phyloP scores from a whole-genome alignment of 345 rosid species.

The Acer saccharum region DNA sequence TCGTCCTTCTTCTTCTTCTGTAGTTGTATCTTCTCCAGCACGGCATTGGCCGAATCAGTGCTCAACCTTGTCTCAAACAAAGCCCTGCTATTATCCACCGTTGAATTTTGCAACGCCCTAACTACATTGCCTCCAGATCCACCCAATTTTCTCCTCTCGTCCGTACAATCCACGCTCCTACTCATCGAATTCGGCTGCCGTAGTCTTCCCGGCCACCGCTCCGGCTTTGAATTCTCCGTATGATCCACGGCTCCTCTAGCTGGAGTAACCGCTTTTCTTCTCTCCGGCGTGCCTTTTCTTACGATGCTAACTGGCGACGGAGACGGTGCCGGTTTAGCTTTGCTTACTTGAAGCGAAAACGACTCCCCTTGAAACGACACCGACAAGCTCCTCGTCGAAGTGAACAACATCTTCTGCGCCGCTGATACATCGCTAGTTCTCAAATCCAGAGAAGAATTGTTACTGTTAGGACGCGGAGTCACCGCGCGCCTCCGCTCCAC shows the following conservation, averaged over 20 bases:
- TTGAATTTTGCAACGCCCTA: slow-evolving; percentile 57
- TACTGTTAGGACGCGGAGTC: slow-evolving; percentile 46
- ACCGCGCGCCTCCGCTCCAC: slow-evolving; percentile 65
- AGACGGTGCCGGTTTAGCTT: slow-evolving; percentile 58
- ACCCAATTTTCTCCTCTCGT: slow-evolving; percentile 45
- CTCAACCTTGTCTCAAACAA: slow-evolving; percentile 52
- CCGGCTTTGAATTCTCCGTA: slow-evolving; percentile 59
- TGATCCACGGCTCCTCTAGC: slow-evolving; percentile 45
- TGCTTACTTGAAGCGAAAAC: slow-evolving; percentile 69
- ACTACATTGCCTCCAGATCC: slow-evolving; percentile 59
- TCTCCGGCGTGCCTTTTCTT: slow-evolving; percentile 80
- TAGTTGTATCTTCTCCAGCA: slow-evolving; percentile 33
- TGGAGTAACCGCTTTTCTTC: slow-evolving; percentile 46
- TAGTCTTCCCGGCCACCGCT: slow-evolving; percentile 76
- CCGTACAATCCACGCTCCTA: slow-evolving; percentile 65
- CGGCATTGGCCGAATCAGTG: slow-evolving; percentile 50
- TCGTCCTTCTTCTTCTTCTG: slow-evolving; percentile 17
- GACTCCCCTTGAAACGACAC: slow-evolving; percentile 86
- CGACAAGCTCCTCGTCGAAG: slow-evolving; percentile 76
- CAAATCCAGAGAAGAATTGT: slow-evolving; percentile 35
- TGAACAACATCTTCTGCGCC: slow-evolving; percentile 65
- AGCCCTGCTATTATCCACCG: slow-evolving; percentile 51
- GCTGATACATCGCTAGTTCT: slow-evolving; percentile 49
- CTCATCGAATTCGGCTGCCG: slow-evolving; percentile 50
- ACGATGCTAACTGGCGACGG: slow-evolving; percentile 36